These are phyloP conservation scores for Pyrrhoderma noxium DNA, from an alignment of 1,284 basidiomycete genomes.

Conservation along the genomic window DNA sequence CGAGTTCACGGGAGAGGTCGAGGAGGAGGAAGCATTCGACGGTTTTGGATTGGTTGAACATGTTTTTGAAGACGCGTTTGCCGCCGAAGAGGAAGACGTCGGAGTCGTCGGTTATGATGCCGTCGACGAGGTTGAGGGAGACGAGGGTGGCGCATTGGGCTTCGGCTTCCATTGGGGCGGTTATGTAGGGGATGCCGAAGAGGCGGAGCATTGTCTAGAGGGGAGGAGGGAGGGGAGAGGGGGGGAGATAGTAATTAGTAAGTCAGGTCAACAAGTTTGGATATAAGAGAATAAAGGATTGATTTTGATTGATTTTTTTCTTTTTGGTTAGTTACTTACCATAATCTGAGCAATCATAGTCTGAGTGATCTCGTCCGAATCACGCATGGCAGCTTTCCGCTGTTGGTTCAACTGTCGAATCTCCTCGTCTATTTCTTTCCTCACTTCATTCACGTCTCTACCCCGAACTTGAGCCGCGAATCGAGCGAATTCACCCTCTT, in stretches of 20 bases:
- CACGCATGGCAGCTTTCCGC: slow-evolving; percentile 82
- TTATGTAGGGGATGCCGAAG: slow-evolving; percentile 97
- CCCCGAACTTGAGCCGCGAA: slow-evolving; percentile 90
- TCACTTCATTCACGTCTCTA: slow-evolving; percentile 71
- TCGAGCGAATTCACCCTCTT: slow-evolving; percentile 86
- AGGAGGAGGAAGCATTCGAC: slow-evolving; percentile 89
- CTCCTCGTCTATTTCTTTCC: slow-evolving; percentile 88
- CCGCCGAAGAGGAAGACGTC: slow-evolving; percentile 99
- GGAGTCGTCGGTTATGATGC: slow-evolving; percentile 98
- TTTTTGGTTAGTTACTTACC: no score
- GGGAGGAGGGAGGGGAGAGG: no score
- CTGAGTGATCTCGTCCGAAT: slow-evolving; percentile 91
- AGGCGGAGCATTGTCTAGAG: slow-evolving; percentile 80
- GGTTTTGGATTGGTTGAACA: slow-evolving; percentile 99
- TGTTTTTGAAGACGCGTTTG: slow-evolving; percentile 91
- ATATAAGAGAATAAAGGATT: no score
- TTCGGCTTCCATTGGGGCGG: slow-evolving; percentile 98
- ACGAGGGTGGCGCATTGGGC: slow-evolving; percentile 96
- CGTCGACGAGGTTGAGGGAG: slow-evolving; percentile 82
- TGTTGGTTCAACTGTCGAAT: slow-evolving; percentile 78
- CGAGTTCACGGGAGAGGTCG: slow-evolving; percentile 85
- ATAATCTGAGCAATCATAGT: slow-evolving; percentile 97
- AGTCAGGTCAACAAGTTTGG: no score
- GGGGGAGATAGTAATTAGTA: no score
- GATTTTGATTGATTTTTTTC: no score